Evolutionary conservation across 1,284 basidiomycete species (phyloP).

Genomic region (Ustilago tritici): DNA sequence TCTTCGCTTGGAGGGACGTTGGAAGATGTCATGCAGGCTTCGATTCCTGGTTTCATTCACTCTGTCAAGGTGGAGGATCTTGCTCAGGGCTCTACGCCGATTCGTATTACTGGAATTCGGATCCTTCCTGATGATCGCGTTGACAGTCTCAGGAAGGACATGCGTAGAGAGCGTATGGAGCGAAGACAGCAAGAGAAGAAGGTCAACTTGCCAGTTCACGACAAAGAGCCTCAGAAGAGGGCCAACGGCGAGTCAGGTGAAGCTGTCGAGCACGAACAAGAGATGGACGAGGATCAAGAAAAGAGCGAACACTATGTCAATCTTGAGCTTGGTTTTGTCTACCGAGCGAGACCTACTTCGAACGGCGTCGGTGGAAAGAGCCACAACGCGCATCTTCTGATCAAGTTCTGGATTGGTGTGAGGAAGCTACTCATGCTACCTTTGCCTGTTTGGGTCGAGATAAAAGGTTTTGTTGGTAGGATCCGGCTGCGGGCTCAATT

Average conservation of each 20-base stretch:
- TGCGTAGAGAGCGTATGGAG: constrained; percentile 13
- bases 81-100: constrained; percentile 49
- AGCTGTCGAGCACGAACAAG: not conserved
- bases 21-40: constrained; percentile 60
- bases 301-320: constrained; percentile 48
- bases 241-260: not conserved
- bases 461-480: constrained; percentile 52
- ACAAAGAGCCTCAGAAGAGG: not conserved
- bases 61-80: constrained; percentile 56
- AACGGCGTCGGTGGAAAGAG: constrained; percentile 31
- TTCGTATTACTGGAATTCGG: constrained; percentile 50
- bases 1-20: constrained; percentile 41
- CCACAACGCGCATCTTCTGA: constrained; percentile 50
- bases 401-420: constrained; percentile 54
- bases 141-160: constrained; percentile 3
- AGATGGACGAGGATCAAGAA: constrained; percentile 19
- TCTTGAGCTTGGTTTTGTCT: constrained; percentile 50
- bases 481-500: constrained; percentile 46
- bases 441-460: constrained; percentile 59
- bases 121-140: constrained; percentile 35
- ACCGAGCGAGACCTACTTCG: constrained; percentile 41
- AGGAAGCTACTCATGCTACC: constrained; percentile 44
- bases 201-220: constrained; percentile 3
- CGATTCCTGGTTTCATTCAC: constrained; percentile 51
- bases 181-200: constrained; percentile 3